phyloP scores from a whole-genome alignment of 2,329 filamentous ascomycete species.

The Bipolaris oryzae region DNA sequence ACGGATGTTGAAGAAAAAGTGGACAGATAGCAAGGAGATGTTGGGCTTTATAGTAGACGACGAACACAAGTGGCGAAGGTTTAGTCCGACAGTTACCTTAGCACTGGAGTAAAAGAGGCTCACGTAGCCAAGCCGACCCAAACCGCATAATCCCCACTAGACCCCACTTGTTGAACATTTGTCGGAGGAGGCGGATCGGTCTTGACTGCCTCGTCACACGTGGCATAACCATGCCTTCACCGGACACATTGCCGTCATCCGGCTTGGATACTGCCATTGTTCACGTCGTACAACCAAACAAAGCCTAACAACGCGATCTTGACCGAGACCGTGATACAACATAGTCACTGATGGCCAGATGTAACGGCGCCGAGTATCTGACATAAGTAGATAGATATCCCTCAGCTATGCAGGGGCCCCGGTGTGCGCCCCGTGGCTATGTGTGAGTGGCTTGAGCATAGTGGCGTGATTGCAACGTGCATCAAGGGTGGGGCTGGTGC shows the following conservation, averaged over 20 bases:
- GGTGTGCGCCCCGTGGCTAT: constrained; percentile 28
- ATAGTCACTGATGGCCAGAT: neutral
- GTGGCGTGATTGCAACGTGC: constrained; percentile 26
- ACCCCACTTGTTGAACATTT: neutral
- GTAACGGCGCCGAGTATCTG: constrained; percentile 11
- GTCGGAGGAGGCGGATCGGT: neutral
- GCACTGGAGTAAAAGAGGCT: neutral
- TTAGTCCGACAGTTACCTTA: neutral
- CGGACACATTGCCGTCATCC: no score
- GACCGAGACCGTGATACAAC: constrained; percentile 1
- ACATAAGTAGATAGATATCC: constrained; percentile 9
- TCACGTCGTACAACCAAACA: neutral
- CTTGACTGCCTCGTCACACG: neutral
- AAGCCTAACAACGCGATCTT: no score
- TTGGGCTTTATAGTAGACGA: constrained; percentile 16
- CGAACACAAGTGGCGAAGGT: neutral
- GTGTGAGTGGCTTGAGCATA: constrained; percentile 21
- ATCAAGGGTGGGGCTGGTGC: constrained; percentile 26
- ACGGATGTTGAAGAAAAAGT: neutral
- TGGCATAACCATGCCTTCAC: no score
- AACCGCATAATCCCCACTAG: neutral
- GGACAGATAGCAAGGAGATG: neutral
- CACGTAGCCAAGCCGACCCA: constrained; percentile 3
- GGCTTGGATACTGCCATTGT: no score
- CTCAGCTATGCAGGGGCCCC: constrained; percentile 20